These are phyloP conservation scores for Ganoderma sp. DNA, from an alignment of 1,284 basidiomycete species.

Conservation along the genomic window DNA sequence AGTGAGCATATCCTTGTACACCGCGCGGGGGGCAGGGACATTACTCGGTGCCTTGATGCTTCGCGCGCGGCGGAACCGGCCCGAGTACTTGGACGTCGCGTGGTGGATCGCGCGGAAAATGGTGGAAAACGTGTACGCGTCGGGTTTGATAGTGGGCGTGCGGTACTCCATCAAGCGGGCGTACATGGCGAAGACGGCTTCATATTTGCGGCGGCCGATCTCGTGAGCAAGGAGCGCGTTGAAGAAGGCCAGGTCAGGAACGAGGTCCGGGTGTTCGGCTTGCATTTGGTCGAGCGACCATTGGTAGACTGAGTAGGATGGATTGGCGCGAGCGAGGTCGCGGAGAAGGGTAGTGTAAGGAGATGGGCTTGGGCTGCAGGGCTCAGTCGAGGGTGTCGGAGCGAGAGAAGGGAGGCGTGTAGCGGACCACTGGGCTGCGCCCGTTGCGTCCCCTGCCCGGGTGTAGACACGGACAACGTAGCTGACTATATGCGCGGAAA, in stretches of 20 bases:
- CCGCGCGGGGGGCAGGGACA: conserved; percentile 45
- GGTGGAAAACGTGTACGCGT: conserved; percentile 51
- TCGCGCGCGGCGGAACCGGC: conserved; percentile 35
- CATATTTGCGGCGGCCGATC: conserved; percentile 40
- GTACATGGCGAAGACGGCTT: conserved; percentile 53
- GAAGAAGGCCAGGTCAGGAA: conserved; percentile 49
- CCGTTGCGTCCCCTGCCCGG: conserved; percentile 42
- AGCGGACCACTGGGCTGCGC: conserved; percentile 44
- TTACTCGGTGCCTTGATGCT: conserved; percentile 21
- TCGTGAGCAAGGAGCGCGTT: conserved; percentile 54
- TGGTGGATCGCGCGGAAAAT: conserved; percentile 49
- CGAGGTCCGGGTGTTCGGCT: conserved; percentile 40
- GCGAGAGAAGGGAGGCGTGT: conserved; percentile 23
- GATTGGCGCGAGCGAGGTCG: conserved; percentile 42
- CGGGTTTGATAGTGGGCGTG: conserved; percentile 42
- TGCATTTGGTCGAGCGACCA: conserved; percentile 49
- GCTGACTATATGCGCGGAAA: conserved; percentile 43
- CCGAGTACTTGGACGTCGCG: conserved; percentile 33
- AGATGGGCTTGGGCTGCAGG: neutral
- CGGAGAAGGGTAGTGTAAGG: conserved; percentile 49
- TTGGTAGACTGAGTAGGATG: conserved; percentile 41
- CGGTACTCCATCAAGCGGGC: conserved; percentile 43
- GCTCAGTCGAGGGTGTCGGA: conserved; percentile 18
- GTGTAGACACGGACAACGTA: conserved; percentile 47
- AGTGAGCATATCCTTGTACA: conserved; percentile 55